These are phyloP conservation scores for Citropsis articulata DNA, from an alignment of 345 rosid species.

Conservation along the genomic window DNA sequence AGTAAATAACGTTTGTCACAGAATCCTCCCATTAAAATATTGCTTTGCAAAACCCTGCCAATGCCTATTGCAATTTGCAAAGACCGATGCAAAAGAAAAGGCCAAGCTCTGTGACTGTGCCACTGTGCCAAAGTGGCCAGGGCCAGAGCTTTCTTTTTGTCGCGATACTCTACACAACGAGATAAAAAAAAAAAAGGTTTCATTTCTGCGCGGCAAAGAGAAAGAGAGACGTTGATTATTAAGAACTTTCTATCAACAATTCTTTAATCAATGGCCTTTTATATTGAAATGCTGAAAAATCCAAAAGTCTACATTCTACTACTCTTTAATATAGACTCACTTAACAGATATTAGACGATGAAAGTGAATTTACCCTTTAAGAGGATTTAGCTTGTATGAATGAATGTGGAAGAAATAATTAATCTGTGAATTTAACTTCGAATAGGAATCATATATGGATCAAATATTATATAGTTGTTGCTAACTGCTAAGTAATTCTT, in stretches of 20 bases:
- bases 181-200: constrained; percentile 1
- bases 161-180: constrained; percentile 14
- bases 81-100: constrained; percentile 27
- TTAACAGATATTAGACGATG: neutral
- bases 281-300: constrained; percentile 28
- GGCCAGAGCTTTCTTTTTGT: constrained; percentile 31
- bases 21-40: constrained; percentile 35
- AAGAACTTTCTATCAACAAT: constrained; percentile 13
- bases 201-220: constrained; percentile 4
- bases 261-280: constrained; percentile 18
- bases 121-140: constrained; percentile 18
- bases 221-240: neutral
- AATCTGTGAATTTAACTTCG: neutral
- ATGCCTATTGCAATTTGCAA: constrained; percentile 17
- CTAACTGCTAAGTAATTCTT: neutral
- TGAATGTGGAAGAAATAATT: constrained; percentile 1
- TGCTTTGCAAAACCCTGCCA: constrained; percentile 19
- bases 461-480: neutral
- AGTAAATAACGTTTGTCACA: constrained; percentile 41
- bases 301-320: constrained; percentile 16
- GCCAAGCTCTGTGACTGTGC: neutral
- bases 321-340: neutral
- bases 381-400: neutral
- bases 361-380: neutral
- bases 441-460: constrained; percentile 12